A percentile compares a stretch with the other conserved stretches of the same genome.
These are phyloP conservation scores for Trichoderma citrinoviride DNA, from an alignment of 2,329 filamentous ascomycete genomes.

Conservation along the genomic window DNA sequence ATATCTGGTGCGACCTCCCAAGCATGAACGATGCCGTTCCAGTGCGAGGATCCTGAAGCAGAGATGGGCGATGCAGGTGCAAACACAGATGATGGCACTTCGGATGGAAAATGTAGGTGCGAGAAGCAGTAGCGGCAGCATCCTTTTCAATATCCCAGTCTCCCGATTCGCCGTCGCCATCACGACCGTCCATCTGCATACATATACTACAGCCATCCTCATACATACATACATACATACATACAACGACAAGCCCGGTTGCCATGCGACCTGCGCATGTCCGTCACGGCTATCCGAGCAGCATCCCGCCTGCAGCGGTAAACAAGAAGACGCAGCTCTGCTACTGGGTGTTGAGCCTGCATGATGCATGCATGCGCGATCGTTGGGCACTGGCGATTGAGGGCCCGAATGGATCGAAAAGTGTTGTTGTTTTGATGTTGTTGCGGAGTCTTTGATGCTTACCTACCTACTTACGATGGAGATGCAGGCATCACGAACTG, in stretches of 20 bases:
- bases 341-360: slow-evolving; percentile 9
- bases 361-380: slow-evolving; percentile 12
- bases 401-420: background rate
- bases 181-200: background rate
- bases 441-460: background rate
- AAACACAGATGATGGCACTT: background rate
- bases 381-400: slow-evolving; percentile 1
- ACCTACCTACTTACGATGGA: background rate
- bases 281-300: slow-evolving; percentile 1
- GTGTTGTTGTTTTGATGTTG: background rate
- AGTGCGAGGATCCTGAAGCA: background rate
- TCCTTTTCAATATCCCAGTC: slow-evolving; percentile 11
- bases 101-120: background rate
- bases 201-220: no score
- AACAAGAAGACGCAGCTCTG: slow-evolving; percentile 6
- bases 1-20: no score
- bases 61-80: background rate
- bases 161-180: slow-evolving; percentile 9
- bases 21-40: background rate
- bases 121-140: slow-evolving; percentile 8
- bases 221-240: no score
- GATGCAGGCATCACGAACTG: background rate
- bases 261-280: slow-evolving; percentile 15
- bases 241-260: background rate
- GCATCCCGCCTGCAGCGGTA: slow-evolving; percentile 3